These are phyloP conservation scores for Mytilinidion resinicola DNA, from an alignment of 495 filamentous ascomycete genomes.

Conservation along the genomic window DNA sequence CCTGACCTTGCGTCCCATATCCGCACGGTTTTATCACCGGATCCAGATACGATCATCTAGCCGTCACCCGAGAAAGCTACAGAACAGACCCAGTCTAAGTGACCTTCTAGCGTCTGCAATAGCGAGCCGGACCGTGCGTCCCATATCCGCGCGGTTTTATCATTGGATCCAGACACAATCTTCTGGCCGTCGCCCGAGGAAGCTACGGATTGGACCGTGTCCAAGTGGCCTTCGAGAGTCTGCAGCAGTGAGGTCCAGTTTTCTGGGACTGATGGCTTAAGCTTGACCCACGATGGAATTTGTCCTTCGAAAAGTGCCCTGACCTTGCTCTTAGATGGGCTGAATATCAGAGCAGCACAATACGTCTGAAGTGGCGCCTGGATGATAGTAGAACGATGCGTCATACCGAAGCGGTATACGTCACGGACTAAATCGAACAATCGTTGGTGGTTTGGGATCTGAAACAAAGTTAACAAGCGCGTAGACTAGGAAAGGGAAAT, in stretches of 20 bases:
- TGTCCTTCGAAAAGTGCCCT: neutral
- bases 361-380: constrained; percentile 30
- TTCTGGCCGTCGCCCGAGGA: constrained; percentile 2
- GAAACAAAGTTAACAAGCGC: neutral
- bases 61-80: neutral
- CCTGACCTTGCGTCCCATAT: constrained; percentile 4
- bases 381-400: constrained; percentile 22
- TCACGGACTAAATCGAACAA: constrained; percentile 31
- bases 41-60: constrained; percentile 1
- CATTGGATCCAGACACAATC: neutral
- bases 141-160: neutral
- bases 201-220: neutral
- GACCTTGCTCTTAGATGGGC: constrained; percentile 23
- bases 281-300: constrained; percentile 2
- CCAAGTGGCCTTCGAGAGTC: constrained; percentile 8
- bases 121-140: neutral
- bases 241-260: neutral
- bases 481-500: neutral
- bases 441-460: neutral
- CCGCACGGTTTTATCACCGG: neutral
- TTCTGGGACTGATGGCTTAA: neutral
- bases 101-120: neutral
- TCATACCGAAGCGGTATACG: constrained; percentile 35
- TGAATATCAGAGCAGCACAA: constrained; percentile 34
- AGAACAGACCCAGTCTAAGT: neutral